These are phyloP conservation scores for Fusarium sp. DNA, from an alignment of 2,329 filamentous ascomycete genomes.

Conservation along the genomic window DNA sequence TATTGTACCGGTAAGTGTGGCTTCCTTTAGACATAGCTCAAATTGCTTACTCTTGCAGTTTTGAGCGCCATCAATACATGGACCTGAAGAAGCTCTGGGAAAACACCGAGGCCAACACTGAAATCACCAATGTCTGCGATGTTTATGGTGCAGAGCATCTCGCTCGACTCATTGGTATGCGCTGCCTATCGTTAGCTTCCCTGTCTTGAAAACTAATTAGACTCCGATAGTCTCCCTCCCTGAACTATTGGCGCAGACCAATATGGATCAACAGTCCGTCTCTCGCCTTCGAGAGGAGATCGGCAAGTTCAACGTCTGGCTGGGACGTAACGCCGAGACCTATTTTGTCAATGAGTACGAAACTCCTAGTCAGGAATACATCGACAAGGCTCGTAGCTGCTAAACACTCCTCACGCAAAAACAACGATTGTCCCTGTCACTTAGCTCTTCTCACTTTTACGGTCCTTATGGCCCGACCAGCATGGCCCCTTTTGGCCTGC, in stretches of 20 bases:
- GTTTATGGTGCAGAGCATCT: slow-evolving; percentile 96
- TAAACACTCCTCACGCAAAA: slow-evolving; percentile 43
- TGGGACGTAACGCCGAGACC: slow-evolving; percentile 79
- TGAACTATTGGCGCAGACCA: slow-evolving; percentile 95
- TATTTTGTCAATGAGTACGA: slow-evolving; percentile 87
- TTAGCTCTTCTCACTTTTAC: background rate
- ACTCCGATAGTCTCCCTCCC: slow-evolving; percentile 80
- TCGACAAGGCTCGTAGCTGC: slow-evolving; percentile 72
- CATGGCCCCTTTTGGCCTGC: background rate
- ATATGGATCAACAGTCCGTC: slow-evolving; percentile 95
- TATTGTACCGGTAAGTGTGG: slow-evolving; percentile 78
- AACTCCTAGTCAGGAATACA: slow-evolving; percentile 77
- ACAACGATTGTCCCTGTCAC: background rate
- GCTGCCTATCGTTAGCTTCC: background rate
- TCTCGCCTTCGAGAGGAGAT: slow-evolving; percentile 91
- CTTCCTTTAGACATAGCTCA: background rate
- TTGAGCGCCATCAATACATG: slow-evolving; percentile 90
- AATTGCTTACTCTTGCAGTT: slow-evolving; percentile 65
- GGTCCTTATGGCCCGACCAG: background rate
- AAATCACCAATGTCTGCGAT: slow-evolving; percentile 80
- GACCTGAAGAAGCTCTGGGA: slow-evolving; percentile 80
- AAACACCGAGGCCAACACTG: slow-evolving; percentile 70
- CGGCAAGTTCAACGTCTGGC: slow-evolving; percentile 86
- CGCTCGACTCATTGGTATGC: slow-evolving; percentile 85
- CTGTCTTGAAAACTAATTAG: slow-evolving; percentile 17